These are phyloP conservation scores for Xenosphaeropsis pyriputrescens DNA, from an alignment of 2,329 filamentous ascomycete genomes.

Conservation along the genomic window DNA sequence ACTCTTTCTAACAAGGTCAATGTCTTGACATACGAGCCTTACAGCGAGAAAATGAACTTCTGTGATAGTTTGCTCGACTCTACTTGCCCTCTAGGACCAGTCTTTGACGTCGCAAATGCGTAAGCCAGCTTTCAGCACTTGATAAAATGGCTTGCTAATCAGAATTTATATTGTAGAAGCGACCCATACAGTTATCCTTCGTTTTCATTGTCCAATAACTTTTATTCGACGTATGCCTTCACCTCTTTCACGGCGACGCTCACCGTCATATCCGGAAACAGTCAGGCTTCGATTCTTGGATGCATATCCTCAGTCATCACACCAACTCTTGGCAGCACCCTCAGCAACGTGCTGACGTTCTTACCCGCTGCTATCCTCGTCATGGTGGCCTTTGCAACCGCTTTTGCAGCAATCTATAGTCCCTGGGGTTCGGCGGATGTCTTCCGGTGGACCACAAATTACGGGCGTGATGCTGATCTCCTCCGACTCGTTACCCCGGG, in stretches of 20 bases:
- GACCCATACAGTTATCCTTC: conserved; percentile 43
- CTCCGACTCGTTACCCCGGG: conserved; percentile 87
- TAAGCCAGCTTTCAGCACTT: neutral
- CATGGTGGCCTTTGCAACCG: conserved; percentile 67
- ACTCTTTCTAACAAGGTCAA: conserved; percentile 61
- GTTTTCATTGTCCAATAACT: conserved; percentile 58
- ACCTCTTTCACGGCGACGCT: conserved; percentile 65
- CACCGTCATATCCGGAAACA: conserved; percentile 61
- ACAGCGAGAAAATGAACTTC: conserved; percentile 40
- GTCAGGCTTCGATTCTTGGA: conserved; percentile 45
- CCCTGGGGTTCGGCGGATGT: conserved; percentile 87
- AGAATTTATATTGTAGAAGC: conserved; percentile 13
- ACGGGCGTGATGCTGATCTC: conserved; percentile 83
- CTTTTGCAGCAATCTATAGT: conserved; percentile 74
- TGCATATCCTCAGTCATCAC: conserved; percentile 77
- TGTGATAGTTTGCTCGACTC: conserved; percentile 49
- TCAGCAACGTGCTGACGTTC: conserved; percentile 58
- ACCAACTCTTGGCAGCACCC: conserved; percentile 57
- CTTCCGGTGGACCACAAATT: conserved; percentile 97
- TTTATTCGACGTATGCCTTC: conserved; percentile 76
- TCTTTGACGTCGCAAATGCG: conserved; percentile 32
- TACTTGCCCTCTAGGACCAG: conserved; percentile 61
- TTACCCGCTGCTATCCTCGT: conserved; percentile 67
- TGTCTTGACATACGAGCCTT: conserved; percentile 66
- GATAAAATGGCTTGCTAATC: neutral